A percentile compares a stretch with the other conserved stretches of the same genome.
Evolutionary conservation across 306 rosid genomes (phyloP).

Genomic region (Herpetospermum pedunculosum): DNA sequence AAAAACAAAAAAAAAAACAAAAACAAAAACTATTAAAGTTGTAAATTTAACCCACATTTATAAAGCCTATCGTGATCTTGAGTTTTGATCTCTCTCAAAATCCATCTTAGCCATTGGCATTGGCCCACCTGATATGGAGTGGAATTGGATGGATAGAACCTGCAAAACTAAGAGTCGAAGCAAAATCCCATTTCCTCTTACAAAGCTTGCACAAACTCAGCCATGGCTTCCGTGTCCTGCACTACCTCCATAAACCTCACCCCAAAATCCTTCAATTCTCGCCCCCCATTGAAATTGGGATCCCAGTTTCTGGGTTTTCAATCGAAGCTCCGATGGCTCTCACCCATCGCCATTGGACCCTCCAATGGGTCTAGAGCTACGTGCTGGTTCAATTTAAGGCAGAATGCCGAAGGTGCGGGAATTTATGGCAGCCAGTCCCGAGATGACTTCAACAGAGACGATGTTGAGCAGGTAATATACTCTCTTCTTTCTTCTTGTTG

Average conservation of each 20-base stretch:
- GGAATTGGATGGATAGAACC: conserved; percentile 66
- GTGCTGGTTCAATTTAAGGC: conserved; percentile 88
- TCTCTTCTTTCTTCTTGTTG: neutral
- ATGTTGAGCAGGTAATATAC: conserved; percentile 62
- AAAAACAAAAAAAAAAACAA: too few species aligned
- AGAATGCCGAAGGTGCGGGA: conserved; percentile 91
- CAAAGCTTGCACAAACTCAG: conserved; percentile 11
- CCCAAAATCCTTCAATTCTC: conserved; percentile 20
- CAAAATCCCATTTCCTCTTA: neutral
- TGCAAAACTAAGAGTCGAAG: neutral
- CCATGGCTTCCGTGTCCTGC: conserved; percentile 72
- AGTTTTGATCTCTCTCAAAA: too few species aligned
- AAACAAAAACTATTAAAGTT: too few species aligned
- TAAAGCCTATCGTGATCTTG: too few species aligned
- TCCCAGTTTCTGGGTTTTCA: conserved; percentile 41
- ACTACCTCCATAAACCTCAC: conserved; percentile 29
- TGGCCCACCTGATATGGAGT: conserved; percentile 11
- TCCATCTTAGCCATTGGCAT: too few species aligned
- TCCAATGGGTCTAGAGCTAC: conserved; percentile 62
- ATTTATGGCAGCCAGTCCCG: conserved; percentile 92
- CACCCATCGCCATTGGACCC: conserved; percentile 48
- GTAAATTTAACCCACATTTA: too few species aligned
- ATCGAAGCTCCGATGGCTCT: conserved; percentile 23
- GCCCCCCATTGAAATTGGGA: conserved; percentile 23
- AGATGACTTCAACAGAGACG: conserved; percentile 83